These are phyloP conservation scores for Aureobasidium leucospermi DNA, from an alignment of 2,329 filamentous ascomycete species.

Conservation along the genomic window DNA sequence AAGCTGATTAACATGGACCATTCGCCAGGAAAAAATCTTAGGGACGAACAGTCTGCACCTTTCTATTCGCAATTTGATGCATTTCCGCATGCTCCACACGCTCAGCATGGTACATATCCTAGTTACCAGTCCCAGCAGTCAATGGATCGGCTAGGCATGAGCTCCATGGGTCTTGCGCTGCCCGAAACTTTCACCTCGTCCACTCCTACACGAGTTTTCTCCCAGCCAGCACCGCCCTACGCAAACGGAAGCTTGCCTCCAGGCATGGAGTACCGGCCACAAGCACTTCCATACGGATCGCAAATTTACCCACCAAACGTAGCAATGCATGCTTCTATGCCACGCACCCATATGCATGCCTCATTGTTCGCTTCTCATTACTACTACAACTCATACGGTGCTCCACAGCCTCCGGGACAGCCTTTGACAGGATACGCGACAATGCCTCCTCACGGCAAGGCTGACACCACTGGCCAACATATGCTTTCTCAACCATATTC, in stretches of 20 bases:
- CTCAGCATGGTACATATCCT: neutral
- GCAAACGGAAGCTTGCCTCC: neutral
- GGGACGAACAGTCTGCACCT: neutral
- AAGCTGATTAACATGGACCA: neutral
- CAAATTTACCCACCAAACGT: neutral
- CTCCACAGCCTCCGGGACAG: neutral
- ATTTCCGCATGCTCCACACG: neutral
- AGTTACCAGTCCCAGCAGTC: neutral
- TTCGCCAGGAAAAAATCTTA: neutral
- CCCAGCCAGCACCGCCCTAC: neutral
- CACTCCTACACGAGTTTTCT: neutral
- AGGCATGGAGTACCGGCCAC: neutral
- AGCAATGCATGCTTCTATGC: neutral
- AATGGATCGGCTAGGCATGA: conserved; percentile 10
- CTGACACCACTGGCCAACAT: neutral
- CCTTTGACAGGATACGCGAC: neutral
- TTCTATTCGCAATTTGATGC: neutral
- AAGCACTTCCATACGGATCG: neutral
- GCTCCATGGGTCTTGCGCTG: neutral
- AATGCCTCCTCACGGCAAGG: neutral
- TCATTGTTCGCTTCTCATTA: neutral
- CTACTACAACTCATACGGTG: neutral
- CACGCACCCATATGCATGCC: neutral
- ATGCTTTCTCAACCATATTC: neutral
- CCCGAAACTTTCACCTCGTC: neutral